Evolutionary conservation across 805 yeast species (phyloP), one percentile per base, ranked within the genome.

Genomic region (Middelhovenomyces tepae): DNA sequence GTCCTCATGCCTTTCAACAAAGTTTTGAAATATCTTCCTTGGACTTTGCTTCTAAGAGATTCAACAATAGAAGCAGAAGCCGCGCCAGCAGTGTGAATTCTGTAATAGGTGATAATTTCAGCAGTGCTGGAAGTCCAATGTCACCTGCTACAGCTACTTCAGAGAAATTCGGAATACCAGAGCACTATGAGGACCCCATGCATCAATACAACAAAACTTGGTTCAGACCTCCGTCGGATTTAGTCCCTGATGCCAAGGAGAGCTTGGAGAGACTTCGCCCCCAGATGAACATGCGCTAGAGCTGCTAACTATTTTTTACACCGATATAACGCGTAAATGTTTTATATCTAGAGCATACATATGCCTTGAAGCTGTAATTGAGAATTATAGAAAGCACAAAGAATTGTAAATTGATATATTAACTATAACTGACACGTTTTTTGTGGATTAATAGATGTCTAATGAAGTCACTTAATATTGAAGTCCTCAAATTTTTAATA

Each of bases 251-350:
- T 22, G 33, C 40, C 27, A 32, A 39, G 18, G 45, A 45, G 11
- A 21, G 31, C 8, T 6, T 26, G 17, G 35, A 40, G 19, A 33
- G 45, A 40, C 29, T 47, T 20, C 29, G 43, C 20, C 52, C 52
- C 13, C 36, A 38, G n/a, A 47, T 48, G 52, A 41, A 46, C n/a
- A 47, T 47, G 50, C 28, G 51, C n/a, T 21, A n/a, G 10, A 9
- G 23, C 10, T 9, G 9, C n/a, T 21, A 21, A n/a, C 23, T 21
- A 21, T 21, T 21, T 21, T 21, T 21, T n/a, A 21, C 23, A 21
- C n/a, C n/a, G 9, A 9, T 21, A n/a, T 9, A 21, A 21, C n/a
- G n/a, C n/a, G 23, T 21, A 21, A 9, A n/a, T 21, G 23, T 21
- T 21, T 9, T 9, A 9, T n/a, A 21, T 21, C n/a, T 21, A n/a